Evolutionary conservation across 2,329 filamentous ascomycete species (phyloP).

Genomic region (Epichloe brachyelytri): DNA sequence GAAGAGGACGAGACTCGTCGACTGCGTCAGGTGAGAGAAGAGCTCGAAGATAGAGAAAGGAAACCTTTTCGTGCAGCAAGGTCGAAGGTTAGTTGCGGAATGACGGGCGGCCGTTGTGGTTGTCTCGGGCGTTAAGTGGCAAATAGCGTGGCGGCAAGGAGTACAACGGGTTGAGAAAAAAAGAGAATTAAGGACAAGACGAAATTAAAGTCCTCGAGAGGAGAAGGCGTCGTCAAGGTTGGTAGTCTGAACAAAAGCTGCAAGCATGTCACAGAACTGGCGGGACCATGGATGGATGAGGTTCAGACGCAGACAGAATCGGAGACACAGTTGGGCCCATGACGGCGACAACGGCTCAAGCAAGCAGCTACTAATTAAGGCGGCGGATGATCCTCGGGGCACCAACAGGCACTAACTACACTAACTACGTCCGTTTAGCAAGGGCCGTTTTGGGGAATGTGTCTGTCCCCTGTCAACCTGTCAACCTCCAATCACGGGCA

Average conservation of each 20-base stretch:
- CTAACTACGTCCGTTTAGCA: not conserved
- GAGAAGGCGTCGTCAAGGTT: not conserved
- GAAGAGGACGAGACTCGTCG: not conserved
- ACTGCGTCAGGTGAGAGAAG: not conserved
- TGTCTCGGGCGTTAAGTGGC: not conserved
- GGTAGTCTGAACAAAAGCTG: not conserved
- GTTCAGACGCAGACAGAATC: not conserved
- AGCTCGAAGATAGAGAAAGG: not conserved
- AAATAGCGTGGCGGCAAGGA: not conserved
- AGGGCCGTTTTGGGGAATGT: not conserved
- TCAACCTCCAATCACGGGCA: too few relatives aligned
- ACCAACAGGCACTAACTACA: not conserved
- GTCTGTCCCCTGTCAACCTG: too few relatives aligned
- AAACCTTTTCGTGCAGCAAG: not conserved
- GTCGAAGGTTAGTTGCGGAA: not conserved
- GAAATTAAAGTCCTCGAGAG: not conserved
- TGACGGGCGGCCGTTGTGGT: not conserved
- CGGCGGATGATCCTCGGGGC: conserved; percentile 2
- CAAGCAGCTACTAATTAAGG: not conserved
- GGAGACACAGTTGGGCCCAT: not conserved
- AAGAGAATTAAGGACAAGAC: not conserved
- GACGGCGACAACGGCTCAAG: not conserved
- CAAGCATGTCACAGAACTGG: conserved; percentile 1
- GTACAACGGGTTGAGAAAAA: not conserved
- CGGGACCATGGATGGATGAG: not conserved